Evolutionary conservation across 306 rosid genomes (phyloP).

Genomic region (Cucurbita moschata): DNA sequence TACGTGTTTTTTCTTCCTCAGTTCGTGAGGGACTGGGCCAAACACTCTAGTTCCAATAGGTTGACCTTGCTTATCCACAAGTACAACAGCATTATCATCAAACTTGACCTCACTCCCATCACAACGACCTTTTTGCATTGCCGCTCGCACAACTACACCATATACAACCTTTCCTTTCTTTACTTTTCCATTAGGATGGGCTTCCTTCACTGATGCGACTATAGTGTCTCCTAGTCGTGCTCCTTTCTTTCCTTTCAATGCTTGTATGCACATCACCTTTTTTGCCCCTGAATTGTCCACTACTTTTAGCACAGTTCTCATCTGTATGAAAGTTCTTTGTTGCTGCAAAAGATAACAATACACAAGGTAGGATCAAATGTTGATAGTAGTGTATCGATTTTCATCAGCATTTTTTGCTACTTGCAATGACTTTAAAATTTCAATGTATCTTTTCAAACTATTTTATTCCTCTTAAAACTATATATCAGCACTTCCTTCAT

Average conservation of each 20-base stretch:
- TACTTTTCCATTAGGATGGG: constrained; percentile 78
- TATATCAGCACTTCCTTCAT: not conserved
- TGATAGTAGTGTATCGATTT: not conserved
- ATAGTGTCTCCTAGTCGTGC: constrained; percentile 87
- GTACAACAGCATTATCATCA: constrained; percentile 73
- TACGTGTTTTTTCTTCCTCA: constrained; percentile 77
- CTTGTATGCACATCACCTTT: constrained; percentile 88
- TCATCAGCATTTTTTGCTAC: not conserved
- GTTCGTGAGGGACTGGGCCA: constrained; percentile 84
- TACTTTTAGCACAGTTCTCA: constrained; percentile 89
- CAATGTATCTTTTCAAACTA: not conserved
- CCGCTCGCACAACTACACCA: constrained; percentile 58
- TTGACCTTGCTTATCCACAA: constrained; percentile 85
- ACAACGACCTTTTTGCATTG: constrained; percentile 63
- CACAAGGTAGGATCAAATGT: not conserved
- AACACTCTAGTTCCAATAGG: constrained; percentile 89
- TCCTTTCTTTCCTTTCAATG: constrained; percentile 79
- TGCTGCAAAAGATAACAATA: constrained; percentile 30
- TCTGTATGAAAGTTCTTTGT: constrained; percentile 70
- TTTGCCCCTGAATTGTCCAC: constrained; percentile 80
- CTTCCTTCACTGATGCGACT: constrained; percentile 80
- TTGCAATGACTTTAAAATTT: not conserved
- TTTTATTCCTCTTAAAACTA: not conserved
- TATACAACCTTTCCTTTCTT: constrained; percentile 59
- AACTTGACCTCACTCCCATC: constrained; percentile 90